Evolutionary conservation across 2,329 filamentous ascomycete genomes (phyloP).

Genomic region (Colletotrichum theobromicola): DNA sequence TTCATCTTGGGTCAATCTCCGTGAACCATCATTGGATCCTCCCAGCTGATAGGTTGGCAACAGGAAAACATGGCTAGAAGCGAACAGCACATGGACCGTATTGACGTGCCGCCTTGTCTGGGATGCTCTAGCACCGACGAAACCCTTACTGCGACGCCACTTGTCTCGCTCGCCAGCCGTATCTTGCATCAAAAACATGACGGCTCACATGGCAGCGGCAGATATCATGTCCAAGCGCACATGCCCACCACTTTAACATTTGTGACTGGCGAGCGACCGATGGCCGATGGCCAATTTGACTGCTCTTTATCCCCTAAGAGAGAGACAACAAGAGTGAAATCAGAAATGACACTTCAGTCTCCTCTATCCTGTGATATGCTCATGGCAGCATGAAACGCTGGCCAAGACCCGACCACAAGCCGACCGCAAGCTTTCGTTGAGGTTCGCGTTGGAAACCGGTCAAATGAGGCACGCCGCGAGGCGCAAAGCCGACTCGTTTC

Average conservation of each 20-base stretch:
- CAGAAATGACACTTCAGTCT: background rate
- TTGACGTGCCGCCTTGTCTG: background rate
- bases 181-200: background rate
- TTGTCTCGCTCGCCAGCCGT: background rate
- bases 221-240: background rate
- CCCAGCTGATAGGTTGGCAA: background rate
- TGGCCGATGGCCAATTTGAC: background rate
- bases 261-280: too few species aligned
- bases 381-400: background rate
- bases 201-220: background rate
- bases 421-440: background rate
- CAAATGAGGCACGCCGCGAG: background rate
- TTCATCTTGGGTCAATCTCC: background rate
- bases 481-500: background rate
- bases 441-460: background rate
- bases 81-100: background rate
- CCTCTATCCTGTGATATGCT: background rate
- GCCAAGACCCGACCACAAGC: too few species aligned
- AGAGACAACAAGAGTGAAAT: too few species aligned
- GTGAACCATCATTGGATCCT: background rate
- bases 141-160: background rate
- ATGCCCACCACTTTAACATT: background rate
- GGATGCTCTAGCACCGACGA: background rate
- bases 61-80: background rate
- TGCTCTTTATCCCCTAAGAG: too few species aligned